These are phyloP conservation scores for Epichloe typhina DNA, from an alignment of 2,329 filamentous ascomycete genomes.

Conservation along the genomic window DNA sequence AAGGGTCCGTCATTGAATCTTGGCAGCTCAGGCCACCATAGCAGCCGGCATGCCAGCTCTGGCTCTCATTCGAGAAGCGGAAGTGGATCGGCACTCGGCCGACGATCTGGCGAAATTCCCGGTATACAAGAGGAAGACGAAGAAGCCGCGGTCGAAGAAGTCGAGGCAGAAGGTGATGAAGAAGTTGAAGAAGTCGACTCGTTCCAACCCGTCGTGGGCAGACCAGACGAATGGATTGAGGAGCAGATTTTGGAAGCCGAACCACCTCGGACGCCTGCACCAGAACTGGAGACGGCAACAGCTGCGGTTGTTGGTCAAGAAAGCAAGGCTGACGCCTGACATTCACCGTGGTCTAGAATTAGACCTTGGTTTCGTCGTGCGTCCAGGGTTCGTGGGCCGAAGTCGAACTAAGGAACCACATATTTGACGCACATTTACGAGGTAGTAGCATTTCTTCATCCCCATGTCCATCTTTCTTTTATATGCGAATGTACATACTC, in stretches of 20 bases:
- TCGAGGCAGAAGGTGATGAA: slow-evolving; percentile 28
- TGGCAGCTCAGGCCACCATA: slow-evolving; percentile 22
- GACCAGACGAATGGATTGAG: slow-evolving; percentile 31
- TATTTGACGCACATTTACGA: no score
- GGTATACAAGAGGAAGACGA: slow-evolving; percentile 51
- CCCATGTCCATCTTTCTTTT: no score
- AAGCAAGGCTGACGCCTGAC: neutral
- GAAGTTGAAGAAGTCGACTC: slow-evolving; percentile 46
- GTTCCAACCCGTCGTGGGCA: slow-evolving; percentile 37
- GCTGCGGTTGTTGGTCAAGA: neutral
- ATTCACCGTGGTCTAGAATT: neutral
- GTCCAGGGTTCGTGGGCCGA: no score
- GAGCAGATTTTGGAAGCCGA: slow-evolving; percentile 31
- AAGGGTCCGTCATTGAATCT: slow-evolving; percentile 62
- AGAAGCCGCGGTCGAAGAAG: slow-evolving; percentile 27
- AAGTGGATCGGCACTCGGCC: slow-evolving; percentile 49
- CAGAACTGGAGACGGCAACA: neutral
- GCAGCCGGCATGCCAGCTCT: slow-evolving; percentile 25
- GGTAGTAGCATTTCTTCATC: no score
- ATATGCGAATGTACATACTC: no score
- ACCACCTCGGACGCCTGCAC: no score
- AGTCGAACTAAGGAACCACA: no score
- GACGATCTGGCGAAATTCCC: slow-evolving; percentile 62
- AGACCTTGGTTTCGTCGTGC: no score
- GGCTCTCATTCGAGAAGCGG: slow-evolving; percentile 40